These are phyloP conservation scores for Podila epigama DNA, from an alignment of 192 early-diverging fungal genomes.

Conservation along the genomic window DNA sequence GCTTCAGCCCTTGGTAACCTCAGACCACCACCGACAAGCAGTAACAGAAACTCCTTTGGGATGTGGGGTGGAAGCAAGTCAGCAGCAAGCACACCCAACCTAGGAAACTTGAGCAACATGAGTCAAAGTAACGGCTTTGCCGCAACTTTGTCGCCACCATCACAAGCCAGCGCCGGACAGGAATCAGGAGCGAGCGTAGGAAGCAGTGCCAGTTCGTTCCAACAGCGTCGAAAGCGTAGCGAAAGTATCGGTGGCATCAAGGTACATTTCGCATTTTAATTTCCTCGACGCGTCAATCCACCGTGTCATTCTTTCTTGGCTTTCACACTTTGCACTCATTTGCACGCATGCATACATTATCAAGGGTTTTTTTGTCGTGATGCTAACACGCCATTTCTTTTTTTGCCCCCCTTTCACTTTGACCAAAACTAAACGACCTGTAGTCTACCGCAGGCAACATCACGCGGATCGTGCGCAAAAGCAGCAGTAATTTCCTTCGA, in stretches of 20 bases:
- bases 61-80: slow-evolving; percentile 23
- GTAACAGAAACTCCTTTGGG: slow-evolving; percentile 11
- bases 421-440: too few relatives aligned
- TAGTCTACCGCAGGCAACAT: slow-evolving; percentile 37
- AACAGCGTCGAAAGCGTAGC: slow-evolving; percentile 38
- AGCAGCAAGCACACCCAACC: slow-evolving; percentile 35
- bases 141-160: neutral
- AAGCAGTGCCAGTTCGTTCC: slow-evolving; percentile 20
- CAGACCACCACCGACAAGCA: slow-evolving; percentile 11
- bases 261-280: neutral
- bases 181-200: slow-evolving; percentile 21
- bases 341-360: too few relatives aligned
- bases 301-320: too few relatives aligned
- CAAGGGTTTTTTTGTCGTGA: too few relatives aligned
- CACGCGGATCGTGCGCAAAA: slow-evolving; percentile 33
- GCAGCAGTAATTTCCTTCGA: slow-evolving; percentile 25
- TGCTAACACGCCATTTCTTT: too few relatives aligned
- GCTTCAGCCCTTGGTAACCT: slow-evolving; percentile 1
- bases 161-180: slow-evolving; percentile 12
- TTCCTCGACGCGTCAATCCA: too few relatives aligned
- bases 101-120: neutral
- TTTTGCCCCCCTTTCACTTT: too few relatives aligned
- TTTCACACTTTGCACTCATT: too few relatives aligned
- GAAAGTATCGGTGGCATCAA: slow-evolving; percentile 41
- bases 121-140: neutral